Evolutionary conservation across 169 alveolate genomes (phyloP), one percentile per base, ranked within the genome.

Genomic region (Plasmodium malariae): DNA sequence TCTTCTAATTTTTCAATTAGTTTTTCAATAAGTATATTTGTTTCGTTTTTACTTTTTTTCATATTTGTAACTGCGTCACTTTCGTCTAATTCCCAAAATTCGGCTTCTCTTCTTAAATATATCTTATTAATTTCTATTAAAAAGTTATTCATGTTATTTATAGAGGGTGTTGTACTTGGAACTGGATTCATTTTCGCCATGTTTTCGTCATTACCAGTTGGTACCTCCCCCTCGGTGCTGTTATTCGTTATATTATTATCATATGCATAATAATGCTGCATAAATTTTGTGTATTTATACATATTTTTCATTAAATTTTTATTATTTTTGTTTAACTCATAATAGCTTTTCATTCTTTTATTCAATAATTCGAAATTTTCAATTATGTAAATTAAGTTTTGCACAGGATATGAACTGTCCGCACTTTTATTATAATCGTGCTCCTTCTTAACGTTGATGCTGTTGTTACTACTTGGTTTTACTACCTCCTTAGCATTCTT

Each of bases 1-100:
- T 93, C 95, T 17, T 88, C 92, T 57, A 93, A 60, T 87, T 92
- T 93, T 34, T 80, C 93, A 19, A 59, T 45, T 51, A 93, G 60
- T 76, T 87, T 88, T 76, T 76, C 88, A 0, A 76, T 76, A 26
- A 76, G 21, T 2, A 76, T 60, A 60, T 76, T 76, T 14, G 59
- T 49, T 37, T 62, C 67, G 45, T 45, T 76, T 14, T 60, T 26
- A 14, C 62, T 60, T 45, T 76, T 76, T n/a, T 45, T 76, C 5
- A 17, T 3, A 1, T 60, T 24, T 11, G 76, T 76, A 5, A 76
- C 26, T 3, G 88, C 19, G 14, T 40, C 65, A 32, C 36, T 45
- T 14, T 76, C 88, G 36, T 76, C 78, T 9, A 76, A 32, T 28
- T 76, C 88, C 88, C 88, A 76, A 54, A 76, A 76, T 49, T 76